Evolutionary conservation across 2,329 filamentous ascomycete species (phyloP), one percentile per base, ranked within the genome.

Genomic region (Fusarium cicatricum): DNA sequence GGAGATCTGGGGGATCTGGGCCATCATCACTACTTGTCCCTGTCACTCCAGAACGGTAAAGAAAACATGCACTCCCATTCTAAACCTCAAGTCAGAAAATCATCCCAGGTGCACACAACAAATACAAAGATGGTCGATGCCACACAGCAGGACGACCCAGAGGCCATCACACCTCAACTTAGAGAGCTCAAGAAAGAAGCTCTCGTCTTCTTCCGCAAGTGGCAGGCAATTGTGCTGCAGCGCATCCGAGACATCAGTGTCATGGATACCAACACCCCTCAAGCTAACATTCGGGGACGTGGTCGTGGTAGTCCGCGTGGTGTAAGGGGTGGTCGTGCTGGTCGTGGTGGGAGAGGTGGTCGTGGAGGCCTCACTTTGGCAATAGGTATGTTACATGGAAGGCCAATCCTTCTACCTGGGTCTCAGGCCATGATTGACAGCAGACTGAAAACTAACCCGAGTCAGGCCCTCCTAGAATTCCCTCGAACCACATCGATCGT

Each of bases 131-230:
- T 69, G 26, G 65, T 71, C 37, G 56, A 69, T n/a, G 66, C 68
- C 19, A 58, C 68, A 19, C 66, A 72, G 15, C 72, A 74, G 31
- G 68, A 74, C 31, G 71, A 73, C 37, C 58, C 72, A 14, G 70
- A 72, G 32, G 61, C 71, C 17, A 76, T 79, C 50, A 76, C 74
- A 29, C 74, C 78, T 5, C 74, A 80, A 52, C 80, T 89, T 58
- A 76, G 82, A 52, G 88, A 91, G 65, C 75, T 92, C 66, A 92
- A 87, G 76, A 86, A 84, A 59, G 87, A 89, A 48, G 83, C 87
- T 2, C 71, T 96, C 5, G 77, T 81, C 7, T 87, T 89, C 70
- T 96, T 94, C 70, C 86, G 90, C 53, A 89, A 91, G 61, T 98
- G 94, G 94, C 85, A 91, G 66, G 81, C 85, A 6, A 79, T 80